Evolutionary conservation across 1,139 yeast genomes (phyloP), one percentile per base, ranked within the genome.

Genomic region (Taphrina sp.): DNA sequence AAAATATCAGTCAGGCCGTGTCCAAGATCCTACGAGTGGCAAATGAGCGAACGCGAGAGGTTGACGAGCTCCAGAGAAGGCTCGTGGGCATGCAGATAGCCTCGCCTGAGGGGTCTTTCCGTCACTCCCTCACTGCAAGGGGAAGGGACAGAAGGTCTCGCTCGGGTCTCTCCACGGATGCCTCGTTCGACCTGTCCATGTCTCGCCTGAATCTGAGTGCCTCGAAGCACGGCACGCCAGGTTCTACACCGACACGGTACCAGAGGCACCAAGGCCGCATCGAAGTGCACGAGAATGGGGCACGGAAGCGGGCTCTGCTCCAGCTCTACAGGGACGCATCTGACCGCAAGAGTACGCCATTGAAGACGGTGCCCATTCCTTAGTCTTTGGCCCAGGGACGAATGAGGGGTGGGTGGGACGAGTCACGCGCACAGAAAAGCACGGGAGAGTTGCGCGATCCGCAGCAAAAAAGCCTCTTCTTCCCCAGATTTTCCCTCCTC

Each of bases 1-100:
- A 53, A 31, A 45, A 38, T 17, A 53, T 53, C 49, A 52, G 20
- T 17, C 26, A 16, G 22, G 57, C 57, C 4, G 16, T 49, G 16
- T 38, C 46, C 14, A 53, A 53, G 24, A 53, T 53, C 26, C 35
- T 43, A 38, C 26, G 34, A 19, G 28, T 43, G 20, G 38, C 38
- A 20, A 19, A 3, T 10, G 38, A 43, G 28, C 19, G 34, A 14
- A 33, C 20, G 2, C 24, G 38, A 3, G 38, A 43, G 12, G 47
- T 43, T n/a, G 47, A 29, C 7, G 28, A 43, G 10, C 20, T 43
- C 16, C 38, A 43, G 17, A 43, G 20, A 19, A n/a, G 24, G n/a
- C 20, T 43, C 22, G 38, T 43, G 2, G 5, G 34, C n/a, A 19
- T 31, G 3, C 47, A 43, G 17, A 2, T 43, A 2, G 38, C 47